Evolutionary conservation across 2,329 filamentous ascomycete genomes (phyloP).

Genomic region (Cladobotryum protrusum): DNA sequence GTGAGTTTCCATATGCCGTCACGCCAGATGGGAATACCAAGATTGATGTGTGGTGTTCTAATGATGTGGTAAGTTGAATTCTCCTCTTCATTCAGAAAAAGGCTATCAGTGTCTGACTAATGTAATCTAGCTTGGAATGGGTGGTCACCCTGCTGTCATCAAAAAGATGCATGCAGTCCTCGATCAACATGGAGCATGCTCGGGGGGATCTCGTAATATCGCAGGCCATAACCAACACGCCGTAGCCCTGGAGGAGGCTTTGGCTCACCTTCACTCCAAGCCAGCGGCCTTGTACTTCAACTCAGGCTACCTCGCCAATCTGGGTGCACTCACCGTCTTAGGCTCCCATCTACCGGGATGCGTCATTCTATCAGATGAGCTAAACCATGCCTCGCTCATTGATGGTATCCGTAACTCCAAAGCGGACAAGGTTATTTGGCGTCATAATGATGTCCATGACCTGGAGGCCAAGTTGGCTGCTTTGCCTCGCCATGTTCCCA

Average conservation of each 20-base stretch:
- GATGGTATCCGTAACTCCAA: too few relatives aligned
- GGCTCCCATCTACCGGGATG: conserved; percentile 86
- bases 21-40: conserved; percentile 68
- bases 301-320: conserved; percentile 89
- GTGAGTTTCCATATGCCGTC: conserved; percentile 84
- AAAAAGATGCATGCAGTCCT: conserved; percentile 74
- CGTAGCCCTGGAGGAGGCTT: conserved; percentile 64
- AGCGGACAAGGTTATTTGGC: too few relatives aligned
- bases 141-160: too few relatives aligned
- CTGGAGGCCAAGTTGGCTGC: conserved; percentile 65
- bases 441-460: conserved; percentile 50
- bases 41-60: conserved; percentile 95
- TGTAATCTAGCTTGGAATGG: too few relatives aligned
- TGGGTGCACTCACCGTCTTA: conserved; percentile 83
- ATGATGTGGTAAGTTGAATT: conserved; percentile 51
- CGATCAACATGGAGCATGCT: conserved; percentile 81
- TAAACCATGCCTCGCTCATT: conserved; percentile 56
- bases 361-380: conserved; percentile 81
- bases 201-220: conserved; percentile 86
- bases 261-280: conserved; percentile 79
- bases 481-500: conserved; percentile 59
- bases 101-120: too few relatives aligned
- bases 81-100: too few relatives aligned
- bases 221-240: conserved; percentile 90
- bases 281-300: conserved; percentile 82